Evolutionary conservation across 345 rosid genomes (phyloP).

Genomic region (Heritiera fomes): DNA sequence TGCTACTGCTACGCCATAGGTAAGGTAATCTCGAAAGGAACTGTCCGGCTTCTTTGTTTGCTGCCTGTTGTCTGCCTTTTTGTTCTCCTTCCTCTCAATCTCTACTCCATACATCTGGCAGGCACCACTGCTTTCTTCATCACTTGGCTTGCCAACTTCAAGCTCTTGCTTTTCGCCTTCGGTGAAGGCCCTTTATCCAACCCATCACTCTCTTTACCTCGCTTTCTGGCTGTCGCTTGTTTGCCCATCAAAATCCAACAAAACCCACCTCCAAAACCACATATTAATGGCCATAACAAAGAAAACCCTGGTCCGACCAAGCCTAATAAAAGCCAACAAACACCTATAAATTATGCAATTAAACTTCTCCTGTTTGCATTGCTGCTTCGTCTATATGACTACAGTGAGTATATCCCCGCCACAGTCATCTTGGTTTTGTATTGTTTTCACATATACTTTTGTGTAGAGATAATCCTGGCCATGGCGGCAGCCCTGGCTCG

Average conservation of each 20-base stretch:
- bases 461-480: constrained; percentile 46
- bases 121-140: constrained; percentile 47
- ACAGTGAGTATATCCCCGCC: constrained; percentile 35
- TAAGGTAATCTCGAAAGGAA: constrained; percentile 21
- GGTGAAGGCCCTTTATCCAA: constrained; percentile 25
- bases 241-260: constrained; percentile 59
- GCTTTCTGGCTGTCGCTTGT: constrained; percentile 49
- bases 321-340: constrained; percentile 15
- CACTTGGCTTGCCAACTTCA: constrained; percentile 63
- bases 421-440: constrained; percentile 34
- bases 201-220: constrained; percentile 37
- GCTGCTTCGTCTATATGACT: constrained; percentile 29
- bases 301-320: not conserved
- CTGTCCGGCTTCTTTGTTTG: constrained; percentile 31
- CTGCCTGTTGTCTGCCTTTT: constrained; percentile 38
- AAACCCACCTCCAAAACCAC: constrained; percentile 23
- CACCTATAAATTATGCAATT: constrained; percentile 27
- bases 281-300: constrained; percentile 4
- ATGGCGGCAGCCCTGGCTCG: constrained; percentile 38
- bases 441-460: constrained; percentile 37
- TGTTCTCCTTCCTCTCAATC: constrained; percentile 40
- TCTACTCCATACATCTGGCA: constrained; percentile 30
- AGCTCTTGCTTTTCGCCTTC: constrained; percentile 55
- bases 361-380: constrained; percentile 35
- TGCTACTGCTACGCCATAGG: constrained; percentile 23